Conservation (phyloP, 345 rosid species). For the Iberis pinnata region DNA sequence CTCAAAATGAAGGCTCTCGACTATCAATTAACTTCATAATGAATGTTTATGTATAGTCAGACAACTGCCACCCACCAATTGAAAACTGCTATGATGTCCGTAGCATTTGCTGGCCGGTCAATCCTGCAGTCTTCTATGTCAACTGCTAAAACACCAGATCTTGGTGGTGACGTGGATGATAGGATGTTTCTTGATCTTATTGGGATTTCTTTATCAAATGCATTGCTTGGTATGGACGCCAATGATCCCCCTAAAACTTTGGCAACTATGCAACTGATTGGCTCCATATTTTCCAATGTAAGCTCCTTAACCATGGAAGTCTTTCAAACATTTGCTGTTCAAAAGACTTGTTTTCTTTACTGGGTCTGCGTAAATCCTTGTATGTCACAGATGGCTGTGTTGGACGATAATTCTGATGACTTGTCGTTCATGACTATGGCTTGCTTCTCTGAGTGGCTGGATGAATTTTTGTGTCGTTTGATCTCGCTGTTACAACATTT, state of each 20-base stretch:
- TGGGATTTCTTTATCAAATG: constrained; percentile 80
- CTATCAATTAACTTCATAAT: constrained; percentile 36
- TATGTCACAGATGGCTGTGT: constrained; percentile 56
- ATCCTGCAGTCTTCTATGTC: constrained; percentile 67
- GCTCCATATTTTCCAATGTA: constrained; percentile 98
- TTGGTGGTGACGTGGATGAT: constrained; percentile 43
- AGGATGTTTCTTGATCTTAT: constrained; percentile 50
- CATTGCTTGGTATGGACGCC: constrained; percentile 98
- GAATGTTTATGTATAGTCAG: constrained; percentile 62
- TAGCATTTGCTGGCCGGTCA: constrained; percentile 94
- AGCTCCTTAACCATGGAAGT: constrained; percentile 29
- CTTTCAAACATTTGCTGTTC: constrained; percentile 10
- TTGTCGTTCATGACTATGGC: constrained; percentile 68
- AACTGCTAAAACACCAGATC: constrained; percentile 40
- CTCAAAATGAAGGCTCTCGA: constrained; percentile 9
- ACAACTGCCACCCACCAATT: constrained; percentile 99
- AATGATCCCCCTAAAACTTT: constrained; percentile 97
- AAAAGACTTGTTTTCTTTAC: constrained; percentile 6
- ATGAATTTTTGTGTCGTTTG: constrained; percentile 86
- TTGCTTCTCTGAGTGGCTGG: constrained; percentile 89
- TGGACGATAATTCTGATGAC: constrained; percentile 64
- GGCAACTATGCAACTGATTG: constrained; percentile 94
- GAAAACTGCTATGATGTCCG: constrained; percentile 93
- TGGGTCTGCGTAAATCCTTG: neutral
- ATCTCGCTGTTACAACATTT: constrained; percentile 82